Evolutionary conservation across 805 yeast genomes (phyloP), one percentile per base, ranked within the genome.

Genomic region (Jamesozyma piceae): DNA sequence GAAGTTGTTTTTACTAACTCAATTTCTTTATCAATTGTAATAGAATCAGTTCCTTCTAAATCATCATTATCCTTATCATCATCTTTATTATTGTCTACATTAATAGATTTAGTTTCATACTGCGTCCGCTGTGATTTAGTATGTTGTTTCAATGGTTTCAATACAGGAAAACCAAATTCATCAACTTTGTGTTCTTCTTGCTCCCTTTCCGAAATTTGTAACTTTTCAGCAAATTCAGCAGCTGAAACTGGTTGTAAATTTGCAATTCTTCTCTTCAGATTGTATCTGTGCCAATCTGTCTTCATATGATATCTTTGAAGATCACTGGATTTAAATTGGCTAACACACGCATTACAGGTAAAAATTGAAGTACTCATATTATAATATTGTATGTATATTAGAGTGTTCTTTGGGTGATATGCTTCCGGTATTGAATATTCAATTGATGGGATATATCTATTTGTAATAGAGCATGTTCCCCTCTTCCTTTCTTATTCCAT

Each of bases 271-370:
- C 98, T 78, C 60, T 92, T 92, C 57, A 92, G 72, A 57, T 92
- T 92, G 64, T 92, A 92, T 49, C 98, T 74, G 60, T 92, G 98
- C 98, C 98, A 92, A 43, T 92, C 98, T 2, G 95, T 80, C 60
- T 85, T 87, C 98, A 92, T 92, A 61, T 92, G 98, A 49, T 73
- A 74, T 48, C 97, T 73, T 66, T 92, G 98, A 45, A 80, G 70
- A 48, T 81, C 92, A n/a, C 95, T 81, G 30, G 80, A 71, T 35
- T 80, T 76, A 57, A 92, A 92, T 37, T 80, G 79, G 49, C 87
- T 77, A 20, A 78, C 78, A 64, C 98, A 92, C 18, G 95, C 82
- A 57, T 89, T 85, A 65, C 98, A 92, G 11, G 96, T 87, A 61
- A 72, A 78, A 31, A 55, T 53, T 4, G 58, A 39, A 14, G 42